Base-by-base conservation (phyloP, 2,329 filamentous ascomycete species). In the Fusarium avenaceum region DNA sequence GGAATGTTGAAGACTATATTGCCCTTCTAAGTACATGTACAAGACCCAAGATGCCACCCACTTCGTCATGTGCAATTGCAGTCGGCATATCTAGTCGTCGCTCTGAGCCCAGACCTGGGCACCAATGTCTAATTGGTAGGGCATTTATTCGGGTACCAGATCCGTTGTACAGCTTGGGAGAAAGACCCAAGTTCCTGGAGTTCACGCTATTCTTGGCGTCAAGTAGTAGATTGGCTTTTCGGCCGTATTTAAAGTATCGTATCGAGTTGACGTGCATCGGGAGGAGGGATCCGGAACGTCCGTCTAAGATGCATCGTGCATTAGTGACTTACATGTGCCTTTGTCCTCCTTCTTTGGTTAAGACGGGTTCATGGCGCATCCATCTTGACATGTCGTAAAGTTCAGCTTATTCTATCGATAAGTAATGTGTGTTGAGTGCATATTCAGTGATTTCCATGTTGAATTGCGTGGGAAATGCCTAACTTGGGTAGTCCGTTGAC, bases 211-310 rank as follows among this genome's bases (percentile, higher is more conserved):
- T 35, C 30, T 52, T 20, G 22, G 24, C 17, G 30, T 14, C 22
- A 50, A 47, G 7, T 24, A 24, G 28, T 45, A 63, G 39, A 50
- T 50, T 58, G 45, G 26, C 43, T 40, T 53, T 40, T 67, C 63
- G 63, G 57, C 35, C 45, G 44, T 49, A 63, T 58, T 62, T 51
- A 38, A 49, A 40, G 32, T 48, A 59, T 38, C n/a, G 28, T 19
- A 39, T 67, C n/a, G 20, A 48, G 30, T 39, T 63, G 57, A 49
- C 51, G 43, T 53, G 57, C 57, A 63, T 59, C 63, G 58, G 58
- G 48, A 48, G 55, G 32, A 52, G 40, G 49, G 46, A 49, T 26
- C 52, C 58, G 49, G 52, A 19, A 40, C 42, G 28, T 46, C 58
- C 58, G 58, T 20, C 40, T 42, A 22, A 47, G 40, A 50, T 58